Evolutionary conservation across 192 early-diverging fungal genomes (phyloP).

Genomic region (Geranomyces michiganensis): DNA sequence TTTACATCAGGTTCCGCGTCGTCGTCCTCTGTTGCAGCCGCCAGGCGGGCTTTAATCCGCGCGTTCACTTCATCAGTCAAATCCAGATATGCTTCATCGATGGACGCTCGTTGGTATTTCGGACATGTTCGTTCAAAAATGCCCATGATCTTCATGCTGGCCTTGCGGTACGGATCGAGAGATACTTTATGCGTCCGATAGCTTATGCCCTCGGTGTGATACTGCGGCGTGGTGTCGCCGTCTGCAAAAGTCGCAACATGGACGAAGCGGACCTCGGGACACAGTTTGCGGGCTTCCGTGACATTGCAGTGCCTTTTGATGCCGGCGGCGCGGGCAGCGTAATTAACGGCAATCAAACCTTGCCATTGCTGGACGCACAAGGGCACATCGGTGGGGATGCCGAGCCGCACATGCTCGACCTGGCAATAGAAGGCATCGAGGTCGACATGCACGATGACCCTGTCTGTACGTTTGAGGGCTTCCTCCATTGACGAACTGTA

Average conservation of each 20-base stretch:
- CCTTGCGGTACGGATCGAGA: slow-evolving; percentile 44
- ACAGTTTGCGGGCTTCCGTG: slow-evolving; percentile 21
- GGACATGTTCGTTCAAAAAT: slow-evolving; percentile 63
- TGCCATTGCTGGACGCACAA: slow-evolving; percentile 92
- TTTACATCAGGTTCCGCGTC: slow-evolving; percentile 28
- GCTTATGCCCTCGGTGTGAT: slow-evolving; percentile 65
- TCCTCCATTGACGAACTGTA: slow-evolving; percentile 23
- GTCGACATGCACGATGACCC: slow-evolving; percentile 34
- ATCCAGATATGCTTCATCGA: slow-evolving; percentile 90
- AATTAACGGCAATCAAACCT: slow-evolving; percentile 74
- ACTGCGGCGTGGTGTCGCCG: slow-evolving; percentile 66
- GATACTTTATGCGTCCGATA: slow-evolving; percentile 79
- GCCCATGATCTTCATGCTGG: slow-evolving; percentile 72
- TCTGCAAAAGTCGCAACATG: slow-evolving; percentile 73
- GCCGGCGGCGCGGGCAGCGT: slow-evolving; percentile 78
- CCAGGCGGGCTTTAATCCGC: slow-evolving; percentile 15
- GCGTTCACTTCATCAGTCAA: slow-evolving; percentile 70
- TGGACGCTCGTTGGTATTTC: slow-evolving; percentile 70
- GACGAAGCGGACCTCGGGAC: slow-evolving; percentile 21
- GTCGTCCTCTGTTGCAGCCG: background rate
- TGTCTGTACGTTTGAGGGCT: slow-evolving; percentile 4
- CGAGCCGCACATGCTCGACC: slow-evolving; percentile 50
- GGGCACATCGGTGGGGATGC: slow-evolving; percentile 67
- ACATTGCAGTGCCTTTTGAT: slow-evolving; percentile 49
- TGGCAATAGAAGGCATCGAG: slow-evolving; percentile 37